A percentile compares a stretch with the other conserved stretches of the same genome.
Conservation (phyloP, 306 rosid genomes). For the Comarum palustre region DNA sequence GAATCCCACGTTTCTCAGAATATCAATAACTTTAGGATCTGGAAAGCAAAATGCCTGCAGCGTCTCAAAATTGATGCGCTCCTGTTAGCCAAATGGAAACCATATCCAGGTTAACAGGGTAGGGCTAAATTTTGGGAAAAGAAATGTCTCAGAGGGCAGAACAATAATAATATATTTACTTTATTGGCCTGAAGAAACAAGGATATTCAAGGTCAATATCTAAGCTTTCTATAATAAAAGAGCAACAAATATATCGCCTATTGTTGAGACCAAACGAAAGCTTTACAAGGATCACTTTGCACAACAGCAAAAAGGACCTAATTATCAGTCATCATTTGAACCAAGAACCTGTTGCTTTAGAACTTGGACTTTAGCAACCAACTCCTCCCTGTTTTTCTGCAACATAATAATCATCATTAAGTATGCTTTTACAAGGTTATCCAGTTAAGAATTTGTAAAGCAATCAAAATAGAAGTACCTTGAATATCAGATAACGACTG, state of each 20-base stretch:
- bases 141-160: background rate
- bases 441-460: background rate
- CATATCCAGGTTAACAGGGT: background rate
- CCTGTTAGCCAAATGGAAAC: background rate
- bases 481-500: constrained; percentile 73
- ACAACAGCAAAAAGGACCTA: background rate
- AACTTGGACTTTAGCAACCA: constrained; percentile 57
- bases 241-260: constrained; percentile 3
- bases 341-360: constrained; percentile 72
- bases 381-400: constrained; percentile 84
- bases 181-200: background rate
- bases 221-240: background rate
- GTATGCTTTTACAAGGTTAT: background rate
- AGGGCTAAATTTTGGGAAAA: background rate
- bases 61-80: background rate
- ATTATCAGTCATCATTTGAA: constrained; percentile 37
- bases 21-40: background rate
- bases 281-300: constrained; percentile 30
- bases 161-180: background rate
- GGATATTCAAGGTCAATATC: background rate
- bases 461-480: constrained; percentile 41
- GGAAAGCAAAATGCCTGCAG: background rate
- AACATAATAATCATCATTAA: background rate
- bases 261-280: constrained; percentile 19
- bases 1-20: background rate